Evolutionary conservation across 1,284 basidiomycete species (phyloP).

Genomic region (Boletellus sp.): DNA sequence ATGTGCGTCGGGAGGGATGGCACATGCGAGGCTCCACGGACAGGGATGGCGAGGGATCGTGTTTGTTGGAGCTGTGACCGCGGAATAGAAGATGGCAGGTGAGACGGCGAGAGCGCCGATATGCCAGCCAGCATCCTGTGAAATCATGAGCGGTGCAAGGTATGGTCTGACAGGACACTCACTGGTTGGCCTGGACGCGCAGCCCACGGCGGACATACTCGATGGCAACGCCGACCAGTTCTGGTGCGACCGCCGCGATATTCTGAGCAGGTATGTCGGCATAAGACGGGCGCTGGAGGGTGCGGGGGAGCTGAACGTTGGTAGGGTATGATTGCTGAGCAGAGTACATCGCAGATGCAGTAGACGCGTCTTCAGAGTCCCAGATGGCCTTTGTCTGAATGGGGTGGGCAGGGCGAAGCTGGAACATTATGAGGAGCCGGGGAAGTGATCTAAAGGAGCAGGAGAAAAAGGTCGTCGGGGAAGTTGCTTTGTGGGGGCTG

Average conservation of each 20-base stretch:
- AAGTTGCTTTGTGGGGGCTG: constrained; percentile 18
- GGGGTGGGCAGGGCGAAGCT: constrained; percentile 34
- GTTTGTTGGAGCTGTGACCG: constrained; percentile 46
- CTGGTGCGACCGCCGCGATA: constrained; percentile 52
- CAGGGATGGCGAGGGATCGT: constrained; percentile 42
- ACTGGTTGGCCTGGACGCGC: constrained; percentile 48
- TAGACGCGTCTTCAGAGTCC: constrained; percentile 30
- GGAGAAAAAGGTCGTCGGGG: constrained; percentile 21
- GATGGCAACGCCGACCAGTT: constrained; percentile 51
- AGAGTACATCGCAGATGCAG: constrained; percentile 27
- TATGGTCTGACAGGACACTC: constrained; percentile 25
- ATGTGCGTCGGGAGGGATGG: constrained; percentile 54
- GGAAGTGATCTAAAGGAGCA: constrained; percentile 18
- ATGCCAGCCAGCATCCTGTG: constrained; percentile 52
- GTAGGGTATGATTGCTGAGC: constrained; percentile 31
- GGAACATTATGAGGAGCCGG: constrained; percentile 29
- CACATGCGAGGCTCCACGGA: constrained; percentile 34
- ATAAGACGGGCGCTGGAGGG: constrained; percentile 52
- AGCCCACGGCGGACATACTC: constrained; percentile 59
- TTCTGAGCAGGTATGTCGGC: constrained; percentile 50
- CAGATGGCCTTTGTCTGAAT: constrained; percentile 36
- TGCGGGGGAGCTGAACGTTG: constrained; percentile 55
- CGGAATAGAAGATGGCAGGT: constrained; percentile 47
- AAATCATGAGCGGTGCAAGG: constrained; percentile 4
- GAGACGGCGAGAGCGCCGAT: constrained; percentile 44